Conservation (phyloP, 2,329 filamentous ascomycete species). For the Pseudogymnoascus sp. region DNA sequence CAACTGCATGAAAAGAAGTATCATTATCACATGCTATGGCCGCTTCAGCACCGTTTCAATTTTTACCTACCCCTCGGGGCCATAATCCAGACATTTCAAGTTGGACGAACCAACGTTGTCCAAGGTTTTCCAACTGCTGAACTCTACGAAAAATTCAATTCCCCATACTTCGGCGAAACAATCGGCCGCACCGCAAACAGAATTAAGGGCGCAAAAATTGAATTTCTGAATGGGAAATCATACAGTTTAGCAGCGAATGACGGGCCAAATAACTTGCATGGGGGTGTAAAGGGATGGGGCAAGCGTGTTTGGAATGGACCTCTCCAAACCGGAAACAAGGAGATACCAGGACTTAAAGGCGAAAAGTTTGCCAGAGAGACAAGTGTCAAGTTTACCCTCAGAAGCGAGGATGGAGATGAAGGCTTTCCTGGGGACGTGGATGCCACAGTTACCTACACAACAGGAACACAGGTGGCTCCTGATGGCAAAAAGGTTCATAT, state of each 20-base stretch:
- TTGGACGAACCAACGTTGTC: slow-evolving; percentile 79
- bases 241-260: slow-evolving; percentile 72
- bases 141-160: slow-evolving; percentile 68
- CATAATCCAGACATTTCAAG: slow-evolving; percentile 72
- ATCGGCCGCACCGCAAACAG: slow-evolving; percentile 84
- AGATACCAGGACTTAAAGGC: slow-evolving; percentile 48
- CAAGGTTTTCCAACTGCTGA: slow-evolving; percentile 72
- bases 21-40: not conserved
- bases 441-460: slow-evolving; percentile 69
- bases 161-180: slow-evolving; percentile 82
- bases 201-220: slow-evolving; percentile 63
- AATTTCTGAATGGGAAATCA: slow-evolving; percentile 61
- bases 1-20: not conserved
- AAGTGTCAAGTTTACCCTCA: slow-evolving; percentile 57
- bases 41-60: slow-evolving; percentile 41
- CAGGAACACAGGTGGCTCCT: slow-evolving; percentile 56
- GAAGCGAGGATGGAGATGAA: slow-evolving; percentile 76
- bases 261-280: slow-evolving; percentile 67
- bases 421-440: slow-evolving; percentile 84
- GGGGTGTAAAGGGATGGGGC: slow-evolving; percentile 70
- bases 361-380: slow-evolving; percentile 58
- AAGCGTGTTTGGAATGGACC: slow-evolving; percentile 73
- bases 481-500: slow-evolving; percentile 58
- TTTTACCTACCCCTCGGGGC: slow-evolving; percentile 72
- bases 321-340: slow-evolving; percentile 44